Evolutionary conservation across 305 asterid species (phyloP).

Genomic region (Petunia hybrid): DNA sequence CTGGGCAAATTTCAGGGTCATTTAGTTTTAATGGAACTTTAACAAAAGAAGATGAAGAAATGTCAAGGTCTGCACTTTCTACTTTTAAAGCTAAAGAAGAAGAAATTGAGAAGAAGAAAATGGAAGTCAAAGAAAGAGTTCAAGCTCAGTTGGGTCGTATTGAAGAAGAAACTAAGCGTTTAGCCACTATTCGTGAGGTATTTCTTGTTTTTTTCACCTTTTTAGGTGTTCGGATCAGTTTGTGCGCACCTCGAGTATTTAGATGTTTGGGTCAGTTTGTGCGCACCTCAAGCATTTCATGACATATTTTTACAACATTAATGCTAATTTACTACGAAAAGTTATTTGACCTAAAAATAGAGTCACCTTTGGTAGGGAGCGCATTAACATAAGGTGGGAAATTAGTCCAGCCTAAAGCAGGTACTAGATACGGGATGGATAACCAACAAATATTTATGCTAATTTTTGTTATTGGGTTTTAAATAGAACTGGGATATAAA

Average conservation of each 20-base stretch:
- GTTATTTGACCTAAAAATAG: too few species aligned
- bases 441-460: too few species aligned
- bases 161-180: constrained; percentile 90
- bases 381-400: too few species aligned
- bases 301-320: too few species aligned
- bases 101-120: constrained; percentile 94
- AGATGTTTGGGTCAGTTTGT: too few species aligned
- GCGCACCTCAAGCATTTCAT: too few species aligned
- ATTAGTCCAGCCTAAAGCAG: too few species aligned
- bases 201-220: constrained; percentile 14
- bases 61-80: constrained; percentile 86
- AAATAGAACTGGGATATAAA: background rate
- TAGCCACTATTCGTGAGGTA: constrained; percentile 92
- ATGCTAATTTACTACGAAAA: background rate
- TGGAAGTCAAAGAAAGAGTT: constrained; percentile 87
- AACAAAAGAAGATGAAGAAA: constrained; percentile 71
- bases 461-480: background rate
- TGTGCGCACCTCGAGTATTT: too few species aligned
- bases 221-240: constrained; percentile 17
- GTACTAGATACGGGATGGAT: too few species aligned
- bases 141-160: constrained; percentile 94
- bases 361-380: too few species aligned
- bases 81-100: constrained; percentile 92
- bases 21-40: constrained; percentile 37
- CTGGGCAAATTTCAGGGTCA: constrained; percentile 40